phyloP scores from a whole-genome alignment of 352 stramenopile genomes.

The Phytophthora pinifolia region DNA sequence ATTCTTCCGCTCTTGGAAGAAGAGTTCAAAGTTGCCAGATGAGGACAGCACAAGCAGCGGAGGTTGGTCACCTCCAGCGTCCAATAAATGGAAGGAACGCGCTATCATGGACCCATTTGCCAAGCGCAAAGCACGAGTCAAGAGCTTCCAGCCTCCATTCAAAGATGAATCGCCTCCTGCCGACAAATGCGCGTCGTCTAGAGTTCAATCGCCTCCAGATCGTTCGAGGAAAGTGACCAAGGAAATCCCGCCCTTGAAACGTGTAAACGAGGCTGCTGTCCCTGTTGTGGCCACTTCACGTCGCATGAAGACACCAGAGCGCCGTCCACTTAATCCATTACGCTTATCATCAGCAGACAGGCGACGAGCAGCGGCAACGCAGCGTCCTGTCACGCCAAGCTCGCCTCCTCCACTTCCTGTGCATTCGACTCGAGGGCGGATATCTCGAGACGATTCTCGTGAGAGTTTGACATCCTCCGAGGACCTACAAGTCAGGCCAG shows the following conservation, averaged over 20 bases:
- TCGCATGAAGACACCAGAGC: conserved; percentile 5
- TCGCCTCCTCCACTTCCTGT: conserved; percentile 5
- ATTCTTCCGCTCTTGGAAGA: conserved; percentile 68
- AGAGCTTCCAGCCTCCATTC: conserved; percentile 1
- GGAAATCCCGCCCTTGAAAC: conserved; percentile 3
- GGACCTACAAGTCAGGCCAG: neutral
- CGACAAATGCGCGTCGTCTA: neutral
- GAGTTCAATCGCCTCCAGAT: neutral
- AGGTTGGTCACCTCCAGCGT: conserved; percentile 22
- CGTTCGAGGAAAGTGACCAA: neutral
- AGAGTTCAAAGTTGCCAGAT: conserved; percentile 13
- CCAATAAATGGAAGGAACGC: conserved; percentile 78
- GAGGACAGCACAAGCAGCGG: conserved; percentile 21
- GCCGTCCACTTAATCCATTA: conserved; percentile 20
- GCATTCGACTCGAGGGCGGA: neutral
- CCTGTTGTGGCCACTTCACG: conserved; percentile 15
- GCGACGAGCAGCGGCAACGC: conserved; percentile 10
- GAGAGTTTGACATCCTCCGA: conserved; percentile 11
- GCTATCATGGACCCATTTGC: conserved; percentile 73
- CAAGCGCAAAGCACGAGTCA: conserved; percentile 36
- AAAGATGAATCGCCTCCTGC: conserved; percentile 4
- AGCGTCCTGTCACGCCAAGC: conserved; percentile 14
- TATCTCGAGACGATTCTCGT: conserved; percentile 12
- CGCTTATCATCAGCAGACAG: conserved; percentile 25
- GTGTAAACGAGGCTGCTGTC: neutral